These are phyloP conservation scores for Aspergillus pseudoterreus DNA, from an alignment of 2,329 filamentous ascomycete genomes.

Conservation along the genomic window DNA sequence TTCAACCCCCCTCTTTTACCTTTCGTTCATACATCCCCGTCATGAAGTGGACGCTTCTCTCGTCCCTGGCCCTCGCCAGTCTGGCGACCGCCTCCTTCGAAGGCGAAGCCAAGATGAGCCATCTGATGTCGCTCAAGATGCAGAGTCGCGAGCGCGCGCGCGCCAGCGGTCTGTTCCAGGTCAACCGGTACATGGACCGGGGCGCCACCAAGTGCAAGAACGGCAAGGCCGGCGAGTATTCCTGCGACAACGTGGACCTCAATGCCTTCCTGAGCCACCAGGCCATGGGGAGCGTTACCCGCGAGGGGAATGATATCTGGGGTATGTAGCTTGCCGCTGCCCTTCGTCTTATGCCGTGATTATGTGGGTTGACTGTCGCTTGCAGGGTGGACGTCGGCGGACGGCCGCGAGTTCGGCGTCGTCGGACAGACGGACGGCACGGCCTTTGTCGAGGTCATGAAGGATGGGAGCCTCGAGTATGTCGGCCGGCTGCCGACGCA, in stretches of 20 bases:
- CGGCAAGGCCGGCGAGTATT: constrained; percentile 17
- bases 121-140: constrained; percentile 14
- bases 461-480: constrained; percentile 15
- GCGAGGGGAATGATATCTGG: constrained; percentile 19
- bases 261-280: constrained; percentile 15
- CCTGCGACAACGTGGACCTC: constrained; percentile 15
- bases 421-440: constrained; percentile 16
- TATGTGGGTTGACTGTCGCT: not conserved
- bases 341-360: not conserved
- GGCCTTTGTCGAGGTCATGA: constrained; percentile 14
- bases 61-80: constrained; percentile 8
- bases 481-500: constrained; percentile 15
- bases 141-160: constrained; percentile 10
- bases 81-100: constrained; percentile 7
- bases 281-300: constrained; percentile 16
- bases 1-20: not conserved
- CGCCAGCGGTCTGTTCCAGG: constrained; percentile 10
- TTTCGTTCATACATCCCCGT: not conserved
- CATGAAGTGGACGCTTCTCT: constrained; percentile 14
- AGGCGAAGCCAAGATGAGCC: constrained; percentile 10
- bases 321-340: constrained; percentile 3
- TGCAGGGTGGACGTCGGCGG: constrained; percentile 14
- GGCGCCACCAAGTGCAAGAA: constrained; percentile 6
- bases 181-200: constrained; percentile 11
- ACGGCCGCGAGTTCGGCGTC: constrained; percentile 16